Percentiles rank a stretch among this genome's conserved stretches.
Conservation (phyloP, 345 rosid species). For the Acer yangbiense region DNA sequence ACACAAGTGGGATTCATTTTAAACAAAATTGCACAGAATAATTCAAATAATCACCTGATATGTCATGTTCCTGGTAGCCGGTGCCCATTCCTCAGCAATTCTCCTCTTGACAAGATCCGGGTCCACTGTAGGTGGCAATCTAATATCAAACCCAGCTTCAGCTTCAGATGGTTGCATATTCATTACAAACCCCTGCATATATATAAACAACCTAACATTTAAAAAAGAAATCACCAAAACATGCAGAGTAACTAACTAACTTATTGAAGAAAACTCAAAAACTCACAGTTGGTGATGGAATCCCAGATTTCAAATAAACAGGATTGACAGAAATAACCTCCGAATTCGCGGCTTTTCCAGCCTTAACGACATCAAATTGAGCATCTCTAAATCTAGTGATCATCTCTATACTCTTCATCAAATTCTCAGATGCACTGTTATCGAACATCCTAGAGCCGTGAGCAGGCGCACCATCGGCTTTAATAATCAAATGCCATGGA, state of each 20-base stretch:
- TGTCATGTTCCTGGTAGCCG: slow-evolving; percentile 72
- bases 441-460: slow-evolving; percentile 86
- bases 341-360: slow-evolving; percentile 60
- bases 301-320: slow-evolving; percentile 82
- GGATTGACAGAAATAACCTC: slow-evolving; percentile 91
- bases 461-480: slow-evolving; percentile 69
- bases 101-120: slow-evolving; percentile 60
- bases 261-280: not conserved
- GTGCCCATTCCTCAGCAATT: slow-evolving; percentile 91
- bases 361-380: slow-evolving; percentile 76
- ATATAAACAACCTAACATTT: not conserved
- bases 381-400: slow-evolving; percentile 67
- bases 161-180: slow-evolving; percentile 95
- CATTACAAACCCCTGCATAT: slow-evolving; percentile 78
- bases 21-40: not conserved
- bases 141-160: slow-evolving; percentile 85
- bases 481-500: slow-evolving; percentile 59
- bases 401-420: slow-evolving; percentile 81
- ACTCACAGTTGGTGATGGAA: slow-evolving; percentile 64
- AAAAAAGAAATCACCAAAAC: not conserved
- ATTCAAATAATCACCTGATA: slow-evolving; percentile 45
- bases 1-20: too few relatives aligned
- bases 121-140: slow-evolving; percentile 80
- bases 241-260: not conserved
- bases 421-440: slow-evolving; percentile 82